These are phyloP conservation scores for Begonia masoniana DNA, from an alignment of 306 rosid species.

Conservation along the genomic window DNA sequence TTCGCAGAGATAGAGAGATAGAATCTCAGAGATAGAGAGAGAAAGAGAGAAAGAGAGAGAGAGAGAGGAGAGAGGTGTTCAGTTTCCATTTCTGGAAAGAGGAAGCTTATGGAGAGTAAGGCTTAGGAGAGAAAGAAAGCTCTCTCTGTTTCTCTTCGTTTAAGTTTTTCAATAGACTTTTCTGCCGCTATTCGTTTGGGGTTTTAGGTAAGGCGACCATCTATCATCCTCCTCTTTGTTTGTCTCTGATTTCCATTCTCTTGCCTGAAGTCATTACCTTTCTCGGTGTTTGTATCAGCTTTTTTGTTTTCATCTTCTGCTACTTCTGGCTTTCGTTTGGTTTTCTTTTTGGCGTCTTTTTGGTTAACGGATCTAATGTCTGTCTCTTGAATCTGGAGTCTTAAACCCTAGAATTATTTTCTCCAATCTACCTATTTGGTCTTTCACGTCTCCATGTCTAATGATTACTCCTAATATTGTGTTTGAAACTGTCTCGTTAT, in stretches of 20 bases:
- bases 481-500: too few species aligned
- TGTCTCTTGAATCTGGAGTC: too few species aligned
- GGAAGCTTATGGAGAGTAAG: too few species aligned
- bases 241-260: slow-evolving; percentile 40
- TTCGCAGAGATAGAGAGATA: slow-evolving; percentile 11
- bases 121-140: slow-evolving; percentile 32
- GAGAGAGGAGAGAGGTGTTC: slow-evolving; percentile 24
- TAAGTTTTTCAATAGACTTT: slow-evolving; percentile 21
- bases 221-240: slow-evolving; percentile 15
- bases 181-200: slow-evolving; percentile 26
- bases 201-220: slow-evolving; percentile 46
- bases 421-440: slow-evolving; percentile 18
- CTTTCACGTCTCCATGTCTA: too few species aligned
- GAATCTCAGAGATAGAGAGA: slow-evolving; percentile 33
- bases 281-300: slow-evolving; percentile 15
- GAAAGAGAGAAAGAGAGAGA: slow-evolving; percentile 6
- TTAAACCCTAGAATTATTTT: slow-evolving; percentile 12
- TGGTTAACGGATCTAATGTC: too few species aligned
- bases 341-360: slow-evolving; percentile 45
- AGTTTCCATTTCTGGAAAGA: slow-evolving; percentile 12
- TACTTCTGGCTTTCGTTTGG: not conserved
- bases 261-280: slow-evolving; percentile 16
- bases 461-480: too few species aligned
- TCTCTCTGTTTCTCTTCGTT: slow-evolving; percentile 20
- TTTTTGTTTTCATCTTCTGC: not conserved